These are phyloP conservation scores for Polyplosphaeria fusca DNA, from an alignment of 495 filamentous ascomycete genomes.

Conservation along the genomic window DNA sequence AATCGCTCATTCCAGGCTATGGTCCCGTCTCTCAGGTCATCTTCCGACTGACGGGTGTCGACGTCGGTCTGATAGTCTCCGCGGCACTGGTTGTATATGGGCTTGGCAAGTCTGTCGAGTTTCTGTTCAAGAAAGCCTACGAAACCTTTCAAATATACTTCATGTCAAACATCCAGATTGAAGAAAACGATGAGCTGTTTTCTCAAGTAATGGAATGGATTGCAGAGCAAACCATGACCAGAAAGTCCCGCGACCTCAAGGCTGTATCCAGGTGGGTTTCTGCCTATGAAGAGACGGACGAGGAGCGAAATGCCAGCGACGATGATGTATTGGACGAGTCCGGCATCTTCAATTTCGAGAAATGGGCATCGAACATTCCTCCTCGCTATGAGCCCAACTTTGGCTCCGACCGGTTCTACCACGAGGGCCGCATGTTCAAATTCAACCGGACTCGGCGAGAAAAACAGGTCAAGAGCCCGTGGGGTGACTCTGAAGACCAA, in stretches of 20 bases:
- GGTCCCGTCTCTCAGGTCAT: constrained; percentile 59
- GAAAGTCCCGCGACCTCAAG: constrained; percentile 53
- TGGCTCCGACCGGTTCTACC: constrained; percentile 46
- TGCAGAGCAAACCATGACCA: constrained; percentile 51
- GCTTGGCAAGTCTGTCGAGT: constrained; percentile 31
- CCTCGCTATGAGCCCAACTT: constrained; percentile 51
- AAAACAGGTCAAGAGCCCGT: constrained; percentile 1
- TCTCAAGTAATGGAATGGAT: constrained; percentile 60
- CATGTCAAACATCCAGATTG: constrained; percentile 55
- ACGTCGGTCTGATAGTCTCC: constrained; percentile 68
- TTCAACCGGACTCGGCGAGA: constrained; percentile 23
- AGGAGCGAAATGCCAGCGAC: constrained; percentile 32
- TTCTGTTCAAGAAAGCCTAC: constrained; percentile 31
- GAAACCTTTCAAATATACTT: constrained; percentile 44
- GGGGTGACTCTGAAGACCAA: constrained; percentile 35
- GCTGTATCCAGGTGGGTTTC: constrained; percentile 54
- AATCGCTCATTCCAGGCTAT: constrained; percentile 73
- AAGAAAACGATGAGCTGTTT: constrained; percentile 59
- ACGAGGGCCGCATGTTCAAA: constrained; percentile 35
- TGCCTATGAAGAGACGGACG: constrained; percentile 51
- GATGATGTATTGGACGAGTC: constrained; percentile 30
- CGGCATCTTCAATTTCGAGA: constrained; percentile 40
- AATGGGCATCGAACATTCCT: constrained; percentile 47
- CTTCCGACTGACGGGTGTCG: constrained; percentile 61
- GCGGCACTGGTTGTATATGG: constrained; percentile 50